Evolutionary conservation across 73 alveolate species (phyloP).

Genomic region (Blepharisma stoltei): DNA sequence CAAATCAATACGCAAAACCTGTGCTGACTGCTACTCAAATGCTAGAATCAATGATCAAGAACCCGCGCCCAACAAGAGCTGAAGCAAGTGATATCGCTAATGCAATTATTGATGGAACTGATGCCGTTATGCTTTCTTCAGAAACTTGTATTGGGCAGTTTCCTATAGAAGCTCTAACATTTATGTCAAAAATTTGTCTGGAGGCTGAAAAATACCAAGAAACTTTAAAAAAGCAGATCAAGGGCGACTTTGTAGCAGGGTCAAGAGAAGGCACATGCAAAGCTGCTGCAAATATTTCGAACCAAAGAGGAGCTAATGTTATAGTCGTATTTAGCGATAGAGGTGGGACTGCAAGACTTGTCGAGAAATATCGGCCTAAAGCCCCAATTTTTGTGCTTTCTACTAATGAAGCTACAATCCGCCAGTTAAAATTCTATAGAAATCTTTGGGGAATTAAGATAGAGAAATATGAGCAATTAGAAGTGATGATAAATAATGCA

Average conservation of each 20-base stretch:
- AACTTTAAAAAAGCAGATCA: background rate
- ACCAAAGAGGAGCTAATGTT: conserved; percentile 47
- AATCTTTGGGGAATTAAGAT: background rate
- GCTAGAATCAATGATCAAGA: conserved; percentile 95
- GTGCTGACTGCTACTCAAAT: conserved; percentile 97
- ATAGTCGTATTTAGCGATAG: conserved; percentile 66
- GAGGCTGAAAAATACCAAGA: conserved; percentile 69
- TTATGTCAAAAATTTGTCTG: conserved; percentile 67
- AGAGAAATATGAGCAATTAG: background rate
- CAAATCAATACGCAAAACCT: conserved; percentile 78
- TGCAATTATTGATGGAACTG: conserved; percentile 92
- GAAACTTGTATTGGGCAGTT: conserved; percentile 85
- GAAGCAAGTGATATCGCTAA: conserved; percentile 94
- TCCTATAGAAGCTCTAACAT: conserved; percentile 77
- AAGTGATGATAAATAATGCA: background rate
- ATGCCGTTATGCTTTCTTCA: conserved; percentile 88
- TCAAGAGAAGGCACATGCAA: background rate
- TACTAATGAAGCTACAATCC: background rate
- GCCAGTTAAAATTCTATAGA: background rate
- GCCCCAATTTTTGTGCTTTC: conserved; percentile 51
- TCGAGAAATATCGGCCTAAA: conserved; percentile 76
- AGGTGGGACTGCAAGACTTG: conserved; percentile 66
- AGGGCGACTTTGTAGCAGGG: background rate
- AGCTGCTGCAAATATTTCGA: background rate
- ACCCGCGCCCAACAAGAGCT: conserved; percentile 99